These are phyloP conservation scores for Entrophospora sp. DNA, from an alignment of 192 early-diverging fungal genomes.

Conservation along the genomic window DNA sequence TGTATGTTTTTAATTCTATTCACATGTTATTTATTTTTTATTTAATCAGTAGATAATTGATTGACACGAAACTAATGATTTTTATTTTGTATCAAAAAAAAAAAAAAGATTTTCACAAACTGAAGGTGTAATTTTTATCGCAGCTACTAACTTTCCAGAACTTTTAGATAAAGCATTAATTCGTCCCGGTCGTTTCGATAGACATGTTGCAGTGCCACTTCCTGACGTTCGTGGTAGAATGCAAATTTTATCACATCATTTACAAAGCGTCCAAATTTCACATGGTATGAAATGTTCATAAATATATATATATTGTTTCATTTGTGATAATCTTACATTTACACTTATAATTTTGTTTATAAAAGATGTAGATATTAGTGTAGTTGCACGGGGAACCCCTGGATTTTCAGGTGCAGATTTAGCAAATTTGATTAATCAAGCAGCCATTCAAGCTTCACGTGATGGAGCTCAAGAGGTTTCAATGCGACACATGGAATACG, in stretches of 20 bases:
- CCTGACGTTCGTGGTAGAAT: conserved; percentile 96
- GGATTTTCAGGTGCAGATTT: conserved; percentile 99
- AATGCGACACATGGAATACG: conserved; percentile 86
- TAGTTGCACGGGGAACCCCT: conserved; percentile 92
- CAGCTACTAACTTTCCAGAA: conserved; percentile 97
- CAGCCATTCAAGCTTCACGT: conserved; percentile 90
- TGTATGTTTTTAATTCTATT: not conserved
- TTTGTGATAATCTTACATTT: not conserved
- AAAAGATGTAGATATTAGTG: conserved; percentile 66
- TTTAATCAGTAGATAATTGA: too few relatives aligned
- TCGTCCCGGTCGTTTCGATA: conserved; percentile 96
- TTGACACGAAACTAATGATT: not conserved
- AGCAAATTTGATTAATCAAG: conserved; percentile 95
- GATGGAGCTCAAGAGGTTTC: conserved; percentile 62
- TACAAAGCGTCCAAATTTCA: conserved; percentile 64
- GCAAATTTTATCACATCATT: conserved; percentile 87
- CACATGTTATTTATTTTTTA: not conserved
- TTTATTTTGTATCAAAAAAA: conserved; percentile 14
- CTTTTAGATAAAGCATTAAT: conserved; percentile 94
- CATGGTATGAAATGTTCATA: not conserved
- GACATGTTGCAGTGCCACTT: conserved; percentile 84
- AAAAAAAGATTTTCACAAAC: conserved; percentile 69
- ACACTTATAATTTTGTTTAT: not conserved
- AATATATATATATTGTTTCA: too few relatives aligned
- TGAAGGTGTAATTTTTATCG: conserved; percentile 97